phyloP scores from a whole-genome alignment of 2,329 filamentous ascomycete genomes.

The Neofusicoccum kwambonambiense region DNA sequence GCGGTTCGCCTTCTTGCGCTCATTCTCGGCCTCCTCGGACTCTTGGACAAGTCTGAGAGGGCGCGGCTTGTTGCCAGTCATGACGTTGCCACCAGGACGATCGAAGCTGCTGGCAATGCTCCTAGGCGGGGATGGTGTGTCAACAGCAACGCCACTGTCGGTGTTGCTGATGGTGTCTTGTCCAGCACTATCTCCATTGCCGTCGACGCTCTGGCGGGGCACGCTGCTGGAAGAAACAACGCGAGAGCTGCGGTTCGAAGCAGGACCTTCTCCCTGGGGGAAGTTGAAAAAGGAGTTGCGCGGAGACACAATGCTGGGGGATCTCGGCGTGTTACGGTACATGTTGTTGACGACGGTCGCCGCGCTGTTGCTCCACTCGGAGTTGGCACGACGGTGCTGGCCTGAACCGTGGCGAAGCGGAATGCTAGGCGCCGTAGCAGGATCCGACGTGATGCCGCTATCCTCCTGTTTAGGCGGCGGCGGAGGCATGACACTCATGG shows the following conservation, averaged over 20 bases:
- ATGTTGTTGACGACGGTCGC: conserved; percentile 83
- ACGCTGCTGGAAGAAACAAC: conserved; percentile 47
- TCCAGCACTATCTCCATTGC: conserved; percentile 26
- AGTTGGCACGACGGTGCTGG: conserved; percentile 44
- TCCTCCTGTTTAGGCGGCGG: conserved; percentile 23
- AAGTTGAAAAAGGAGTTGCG: conserved; percentile 43
- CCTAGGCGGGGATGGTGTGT: conserved; percentile 50
- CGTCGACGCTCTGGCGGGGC: conserved; percentile 41
- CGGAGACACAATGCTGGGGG: conserved; percentile 40
- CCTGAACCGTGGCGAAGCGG: conserved; percentile 59
- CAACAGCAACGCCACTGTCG: conserved; percentile 32
- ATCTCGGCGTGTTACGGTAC: conserved; percentile 62
- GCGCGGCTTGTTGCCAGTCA: conserved; percentile 68
- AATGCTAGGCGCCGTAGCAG: conserved; percentile 72
- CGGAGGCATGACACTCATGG: conserved; percentile 39
- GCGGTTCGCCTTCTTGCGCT: conserved; percentile 45
- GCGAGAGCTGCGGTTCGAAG: conserved; percentile 49
- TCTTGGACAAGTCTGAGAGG: conserved; percentile 87
- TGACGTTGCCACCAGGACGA: conserved; percentile 34
- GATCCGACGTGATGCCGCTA: conserved; percentile 52
- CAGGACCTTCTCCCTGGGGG: conserved; percentile 46
- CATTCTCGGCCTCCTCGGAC: conserved; percentile 44
- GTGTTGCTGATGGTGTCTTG: conserved; percentile 28
- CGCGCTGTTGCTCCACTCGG: conserved; percentile 54
- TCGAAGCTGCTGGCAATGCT: conserved; percentile 50